A percentile compares a stretch with the other conserved stretches of the same genome.
These are phyloP conservation scores for Clarireedia sp. DNA, from an alignment of 2,329 filamentous ascomycete genomes.

Conservation along the genomic window DNA sequence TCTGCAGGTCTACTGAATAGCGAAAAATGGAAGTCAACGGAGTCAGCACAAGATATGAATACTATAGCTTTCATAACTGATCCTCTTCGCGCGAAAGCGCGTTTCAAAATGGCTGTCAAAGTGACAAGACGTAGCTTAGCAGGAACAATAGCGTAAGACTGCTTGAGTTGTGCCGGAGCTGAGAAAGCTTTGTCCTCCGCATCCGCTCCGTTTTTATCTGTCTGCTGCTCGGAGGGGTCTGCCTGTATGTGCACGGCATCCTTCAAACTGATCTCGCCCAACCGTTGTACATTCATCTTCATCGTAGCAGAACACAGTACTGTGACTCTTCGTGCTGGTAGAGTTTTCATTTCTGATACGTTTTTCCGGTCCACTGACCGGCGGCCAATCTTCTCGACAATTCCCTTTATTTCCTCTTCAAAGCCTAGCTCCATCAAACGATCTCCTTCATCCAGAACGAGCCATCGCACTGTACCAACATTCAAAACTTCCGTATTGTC, in stretches of 20 bases:
- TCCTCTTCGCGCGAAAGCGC: conserved; percentile 78
- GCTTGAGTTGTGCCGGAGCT: conserved; percentile 87
- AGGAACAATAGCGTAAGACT: conserved; percentile 79
- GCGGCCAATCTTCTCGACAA: conserved; percentile 70
- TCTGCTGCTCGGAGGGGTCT: conserved; percentile 42
- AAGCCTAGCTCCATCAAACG: conserved; percentile 98
- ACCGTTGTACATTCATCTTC: conserved; percentile 92
- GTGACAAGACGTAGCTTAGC: conserved; percentile 88
- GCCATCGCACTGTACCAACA: conserved; percentile 82
- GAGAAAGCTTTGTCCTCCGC: conserved; percentile 51
- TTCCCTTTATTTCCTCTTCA: conserved; percentile 84
- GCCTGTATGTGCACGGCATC: conserved; percentile 83
- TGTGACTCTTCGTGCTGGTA: conserved; percentile 73
- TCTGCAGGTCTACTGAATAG: conserved; percentile 46
- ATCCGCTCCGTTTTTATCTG: conserved; percentile 40
- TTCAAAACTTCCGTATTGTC: conserved; percentile 86
- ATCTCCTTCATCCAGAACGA: conserved; percentile 93
- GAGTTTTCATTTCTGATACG: conserved; percentile 46
- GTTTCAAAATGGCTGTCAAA: conserved; percentile 73
- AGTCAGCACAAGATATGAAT: conserved; percentile 94
- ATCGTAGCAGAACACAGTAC: conserved; percentile 93
- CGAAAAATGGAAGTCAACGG: conserved; percentile 93
- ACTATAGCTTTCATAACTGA: conserved; percentile 95
- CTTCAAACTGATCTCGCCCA: conserved; percentile 91
- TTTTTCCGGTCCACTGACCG: conserved; percentile 54